Conservation (phyloP, 106 monocot species). For the Dioscorea dumetorum region DNA sequence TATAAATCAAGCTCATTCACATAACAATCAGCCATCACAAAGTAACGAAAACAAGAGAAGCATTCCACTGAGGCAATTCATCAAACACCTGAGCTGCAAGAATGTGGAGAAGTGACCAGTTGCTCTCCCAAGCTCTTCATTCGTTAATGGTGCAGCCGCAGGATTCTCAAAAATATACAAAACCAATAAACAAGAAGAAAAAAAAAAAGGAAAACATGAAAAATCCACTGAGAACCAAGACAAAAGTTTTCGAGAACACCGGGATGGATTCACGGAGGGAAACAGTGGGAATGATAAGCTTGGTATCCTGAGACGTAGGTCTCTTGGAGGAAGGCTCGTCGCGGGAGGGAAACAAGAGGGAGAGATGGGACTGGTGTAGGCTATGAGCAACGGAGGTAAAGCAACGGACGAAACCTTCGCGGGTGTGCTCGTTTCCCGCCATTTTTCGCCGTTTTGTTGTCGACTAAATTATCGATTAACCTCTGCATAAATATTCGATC, state of each 20-base stretch:
- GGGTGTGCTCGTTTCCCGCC: slow-evolving; percentile 1
- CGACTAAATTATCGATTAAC: no score
- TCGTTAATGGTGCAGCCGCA: slow-evolving; percentile 46
- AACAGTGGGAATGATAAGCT: no score
- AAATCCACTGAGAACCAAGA: no score
- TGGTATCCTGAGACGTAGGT: no score
- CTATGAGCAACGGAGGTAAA: slow-evolving; percentile 3
- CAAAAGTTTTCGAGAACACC: no score
- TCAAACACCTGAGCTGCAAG: slow-evolving; percentile 82
- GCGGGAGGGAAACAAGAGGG: slow-evolving; percentile 1
- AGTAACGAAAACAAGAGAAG: background rate
- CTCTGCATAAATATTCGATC: no score
- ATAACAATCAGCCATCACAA: no score
- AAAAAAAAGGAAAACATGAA: no score
- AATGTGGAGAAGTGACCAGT: slow-evolving; percentile 83
- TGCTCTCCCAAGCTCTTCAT: slow-evolving; percentile 83
- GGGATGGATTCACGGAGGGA: no score
- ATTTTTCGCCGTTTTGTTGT: no score
- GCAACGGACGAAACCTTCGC: slow-evolving; percentile 3
- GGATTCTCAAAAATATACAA: background rate
- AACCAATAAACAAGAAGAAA: background rate
- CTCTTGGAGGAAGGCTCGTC: slow-evolving; percentile 9
- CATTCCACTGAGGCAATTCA: slow-evolving; percentile 23
- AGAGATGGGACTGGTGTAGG: slow-evolving; percentile 16
- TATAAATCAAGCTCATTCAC: no score